Base-by-base conservation (phyloP, 331 rosid genomes). In the Malus hybrid region DNA sequence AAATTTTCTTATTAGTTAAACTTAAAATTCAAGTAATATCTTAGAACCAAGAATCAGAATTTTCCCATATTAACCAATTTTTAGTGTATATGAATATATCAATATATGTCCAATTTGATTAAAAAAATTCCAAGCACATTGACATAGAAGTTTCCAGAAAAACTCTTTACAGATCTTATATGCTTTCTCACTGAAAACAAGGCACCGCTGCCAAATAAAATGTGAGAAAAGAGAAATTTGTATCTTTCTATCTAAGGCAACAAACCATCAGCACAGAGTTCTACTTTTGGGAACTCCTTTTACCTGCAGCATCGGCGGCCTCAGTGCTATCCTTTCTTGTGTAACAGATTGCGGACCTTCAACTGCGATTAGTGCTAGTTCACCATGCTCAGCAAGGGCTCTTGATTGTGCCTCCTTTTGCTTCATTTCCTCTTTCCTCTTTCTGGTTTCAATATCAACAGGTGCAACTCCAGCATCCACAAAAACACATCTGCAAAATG, bases 231-330 rank as follows among this genome's bases (percentile, higher is more conserved):
- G 18, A 28, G 6, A 16, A n/a, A 34, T 60, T 60, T 8, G 20
- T 18, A 53, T 33, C 7, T 53, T 39, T 46, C 72, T 10, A 53
- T 50, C 44, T 32, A 29, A 22, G n/a, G 11, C 19, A 39, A 60
- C 46, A 42, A 73, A 61, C 8, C 7, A 42, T 42, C 28, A 29
- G 39, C n/a, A 60, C 6, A 36, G 10, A 73, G 12, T 66, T 63
- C 15, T 55, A 28, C 57, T 68, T 12, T 63, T 32, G 70, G 67
- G 66, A 83, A 61, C 22, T 39, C 75, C 42, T 36, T 36, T 76
- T 78, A 95, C 99, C 97, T 92, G 99, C 71, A 92, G 86, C 99
- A 95, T 95, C 11, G 99, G 99, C 58, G 97, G 93, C 84, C 99
- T 88, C 82, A 92, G 81, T 57, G 93, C 75, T 77, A 85, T 76